Base-by-base conservation (phyloP, 345 rosid genomes). In the Aquilaria sinensis region DNA sequence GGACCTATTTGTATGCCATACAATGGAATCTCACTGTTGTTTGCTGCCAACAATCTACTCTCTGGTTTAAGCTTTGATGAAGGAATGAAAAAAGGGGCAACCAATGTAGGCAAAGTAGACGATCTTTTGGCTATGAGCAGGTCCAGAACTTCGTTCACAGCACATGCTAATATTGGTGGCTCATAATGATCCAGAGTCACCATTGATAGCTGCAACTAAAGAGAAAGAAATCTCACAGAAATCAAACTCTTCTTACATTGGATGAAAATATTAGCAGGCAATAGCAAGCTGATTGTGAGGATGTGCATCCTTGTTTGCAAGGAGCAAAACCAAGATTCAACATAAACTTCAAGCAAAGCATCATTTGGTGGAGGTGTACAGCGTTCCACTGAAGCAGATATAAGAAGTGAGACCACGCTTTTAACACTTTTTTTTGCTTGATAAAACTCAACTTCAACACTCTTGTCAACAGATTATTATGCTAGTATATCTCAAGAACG, bases 21-120 rank as follows among this genome's bases (percentile, higher is more conserved):
- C 43, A 87, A 74, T 54, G 65, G 63, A 66, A 70, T 64, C 53
- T 74, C 70, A 46, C 71, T 67, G 67, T 60, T 72, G 34, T 71
- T 74, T 43, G 66, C 63, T 43, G 74, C 72, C 37, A 62, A 52
- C 46, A 69, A 66, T 69, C 60, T 80, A 61, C 57, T 74, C 66
- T 85, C 86, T 70, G 74, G 78, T 79, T 81, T 89, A 43, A 92
- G 85, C 78, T 80, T 83, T 37, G 89, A 76, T 59, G 80, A 62
- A 2, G 77, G 65, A 60, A 80, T 80, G 13, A 81, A 58, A 66
- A 79, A 81, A 52, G 97, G 94, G 70, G 79, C 80, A 7, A 81
- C 53, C 45, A 89, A 12, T 0, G 82, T 70, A 2, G 84, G 90
- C 11, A 47, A 23, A 5, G 47, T 62, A 13, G 76, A 63, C 0